phyloP scores from a whole-genome alignment of 257 asterid species.

The Linaria vulgaris region DNA sequence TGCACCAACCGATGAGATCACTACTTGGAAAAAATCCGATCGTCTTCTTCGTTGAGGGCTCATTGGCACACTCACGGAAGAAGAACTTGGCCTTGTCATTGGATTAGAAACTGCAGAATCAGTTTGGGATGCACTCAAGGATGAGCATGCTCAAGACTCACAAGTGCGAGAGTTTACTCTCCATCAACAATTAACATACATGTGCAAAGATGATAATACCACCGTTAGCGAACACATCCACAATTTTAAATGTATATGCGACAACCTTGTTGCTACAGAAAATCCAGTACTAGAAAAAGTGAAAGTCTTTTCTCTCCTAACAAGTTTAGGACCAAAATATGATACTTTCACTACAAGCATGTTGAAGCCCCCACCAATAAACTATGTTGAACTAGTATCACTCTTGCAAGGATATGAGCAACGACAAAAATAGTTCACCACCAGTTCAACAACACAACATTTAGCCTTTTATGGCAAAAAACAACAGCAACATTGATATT shows the following conservation, averaged over 20 bases:
- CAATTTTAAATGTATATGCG: slow-evolving; percentile 13
- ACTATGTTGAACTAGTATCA: slow-evolving; percentile 4
- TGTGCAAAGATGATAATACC: background rate
- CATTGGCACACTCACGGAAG: slow-evolving; percentile 18
- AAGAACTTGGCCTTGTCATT: slow-evolving; percentile 19
- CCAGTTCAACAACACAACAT: no score
- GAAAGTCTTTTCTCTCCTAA: slow-evolving; percentile 2
- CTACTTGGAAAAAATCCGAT: slow-evolving; percentile 7
- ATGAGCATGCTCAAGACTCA: slow-evolving; percentile 16
- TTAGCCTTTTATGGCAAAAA: no score
- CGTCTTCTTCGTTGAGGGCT: slow-evolving; percentile 17
- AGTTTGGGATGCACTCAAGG: slow-evolving; percentile 14
- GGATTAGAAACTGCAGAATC: slow-evolving; percentile 8
- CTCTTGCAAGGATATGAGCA: slow-evolving; percentile 7
- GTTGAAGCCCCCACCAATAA: slow-evolving; percentile 10
- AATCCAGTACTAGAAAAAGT: no score
- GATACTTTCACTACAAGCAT: slow-evolving; percentile 10
- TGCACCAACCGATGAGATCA: background rate
- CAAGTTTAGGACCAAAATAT: slow-evolving; percentile 8
- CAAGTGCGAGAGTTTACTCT: slow-evolving; percentile 12
- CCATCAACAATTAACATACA: background rate
- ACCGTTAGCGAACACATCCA: background rate
- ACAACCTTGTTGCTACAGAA: slow-evolving; percentile 5
- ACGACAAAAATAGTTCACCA: no score
- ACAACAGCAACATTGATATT: no score